Conservation (phyloP, 2,329 filamentous ascomycete species). For the Ophiocordyceps unilateralis region DNA sequence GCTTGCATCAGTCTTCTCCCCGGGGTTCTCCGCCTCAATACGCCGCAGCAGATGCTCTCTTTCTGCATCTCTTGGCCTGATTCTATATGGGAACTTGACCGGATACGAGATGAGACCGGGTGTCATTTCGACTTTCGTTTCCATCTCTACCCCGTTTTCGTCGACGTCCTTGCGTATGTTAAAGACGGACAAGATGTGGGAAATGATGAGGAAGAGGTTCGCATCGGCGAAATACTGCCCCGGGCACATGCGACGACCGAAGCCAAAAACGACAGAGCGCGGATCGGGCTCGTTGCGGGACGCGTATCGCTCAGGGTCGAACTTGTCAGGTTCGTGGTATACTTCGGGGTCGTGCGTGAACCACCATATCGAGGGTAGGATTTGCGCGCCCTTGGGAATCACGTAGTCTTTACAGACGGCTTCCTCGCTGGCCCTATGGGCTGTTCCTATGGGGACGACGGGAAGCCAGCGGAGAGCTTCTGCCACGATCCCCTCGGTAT, state of each 20-base stretch:
- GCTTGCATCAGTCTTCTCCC: conserved; percentile 2
- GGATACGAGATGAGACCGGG: conserved; percentile 2
- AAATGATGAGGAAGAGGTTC: conserved; percentile 15
- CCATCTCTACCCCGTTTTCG: conserved; percentile 19
- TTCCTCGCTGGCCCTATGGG: conserved; percentile 17
- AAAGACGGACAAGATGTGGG: conserved; percentile 20
- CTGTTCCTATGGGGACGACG: conserved; percentile 16
- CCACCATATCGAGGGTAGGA: conserved; percentile 11
- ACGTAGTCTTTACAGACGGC: conserved; percentile 6
- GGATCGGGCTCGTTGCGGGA: conserved; percentile 14
- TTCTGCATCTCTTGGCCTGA: background rate
- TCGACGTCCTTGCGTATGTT: conserved; percentile 10
- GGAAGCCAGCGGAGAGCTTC: conserved; percentile 15
- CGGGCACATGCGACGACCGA: conserved; percentile 18
- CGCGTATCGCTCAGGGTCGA: conserved; percentile 17
- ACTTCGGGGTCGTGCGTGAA: conserved; percentile 48
- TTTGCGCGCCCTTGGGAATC: conserved; percentile 11
- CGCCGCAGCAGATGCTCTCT: background rate
- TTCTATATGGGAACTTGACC: background rate
- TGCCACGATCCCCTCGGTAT: conserved; percentile 15
- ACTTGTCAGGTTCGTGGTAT: conserved; percentile 28
- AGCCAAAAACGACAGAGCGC: conserved; percentile 12
- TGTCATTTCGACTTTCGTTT: conserved; percentile 1
- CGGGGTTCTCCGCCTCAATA: conserved; percentile 2
- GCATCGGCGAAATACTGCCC: conserved; percentile 15